Base-by-base conservation (phyloP, 306 rosid genomes). In the Cicer pinnatifidum region DNA sequence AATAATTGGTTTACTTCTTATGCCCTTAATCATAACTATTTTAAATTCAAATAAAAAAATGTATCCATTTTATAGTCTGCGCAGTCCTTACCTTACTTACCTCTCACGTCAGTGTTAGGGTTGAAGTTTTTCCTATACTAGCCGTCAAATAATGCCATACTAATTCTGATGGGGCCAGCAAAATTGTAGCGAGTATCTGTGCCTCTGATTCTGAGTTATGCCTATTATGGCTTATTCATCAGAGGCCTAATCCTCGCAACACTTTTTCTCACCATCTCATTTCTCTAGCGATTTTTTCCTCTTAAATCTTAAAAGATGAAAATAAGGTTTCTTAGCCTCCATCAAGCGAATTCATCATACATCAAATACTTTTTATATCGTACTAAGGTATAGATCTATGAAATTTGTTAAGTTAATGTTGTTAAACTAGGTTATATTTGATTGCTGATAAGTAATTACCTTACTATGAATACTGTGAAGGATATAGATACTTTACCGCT, bases 121-220 rank as follows among this genome's bases (percentile, higher is more conserved):
- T 23, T 23, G 28, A 23, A 23, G 2, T 1, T 23, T 23, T 23
- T 23, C 28, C 28, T 23, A 23, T 23, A 1, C 23, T 20, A 20
- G 23, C 0, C 28, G 3, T 1, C 60, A 54, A 8, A 54, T 20
- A 1, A 6, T 20, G 28, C 62, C 1, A 4, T 20, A 7, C 38
- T 56, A 35, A 1, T 53, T 17, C 59, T 53, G 11, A 3, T 9
- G 15, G 64, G 16, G 64, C 41, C 41, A 28, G 10, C 1, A 11
- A 58, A 58, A 33, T 35, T 33, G 65, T 28, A 4, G 10, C 65
- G 43, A 16, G 65, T 58, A 19, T 58, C 43, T 28, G 11, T 9
- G 65, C 65, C 65, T 58, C 17, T 58, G 43, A 58, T n/a, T 33
- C 65, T 35, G 65, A 58, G 6, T 43, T 11, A 3, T 6, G 65